These are phyloP conservation scores for Fusarium sp. DNA, from an alignment of 2,329 filamentous ascomycete species.

Conservation along the genomic window DNA sequence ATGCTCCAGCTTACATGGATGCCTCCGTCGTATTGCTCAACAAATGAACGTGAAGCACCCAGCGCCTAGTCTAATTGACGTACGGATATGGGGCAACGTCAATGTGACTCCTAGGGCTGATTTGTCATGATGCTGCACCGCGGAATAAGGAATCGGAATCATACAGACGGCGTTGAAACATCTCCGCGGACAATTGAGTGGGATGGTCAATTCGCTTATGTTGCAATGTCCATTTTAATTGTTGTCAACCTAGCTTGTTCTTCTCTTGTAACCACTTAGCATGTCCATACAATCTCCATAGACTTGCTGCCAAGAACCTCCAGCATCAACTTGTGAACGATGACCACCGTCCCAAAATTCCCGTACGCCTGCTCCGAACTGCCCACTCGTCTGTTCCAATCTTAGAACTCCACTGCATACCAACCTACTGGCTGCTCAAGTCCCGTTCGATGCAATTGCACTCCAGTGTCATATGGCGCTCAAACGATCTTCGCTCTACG, in stretches of 20 bases:
- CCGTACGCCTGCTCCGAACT: too few relatives aligned
- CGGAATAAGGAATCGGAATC: not conserved
- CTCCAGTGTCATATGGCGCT: not conserved
- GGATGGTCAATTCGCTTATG: not conserved
- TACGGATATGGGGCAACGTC: not conserved
- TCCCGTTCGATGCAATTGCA: not conserved
- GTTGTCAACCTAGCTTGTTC: not conserved
- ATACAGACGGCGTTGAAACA: not conserved
- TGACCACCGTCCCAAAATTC: conserved; percentile 61
- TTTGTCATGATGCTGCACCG: conserved; percentile 24
- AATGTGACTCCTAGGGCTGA: not conserved
- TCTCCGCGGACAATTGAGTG: not conserved
- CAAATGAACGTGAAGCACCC: not conserved
- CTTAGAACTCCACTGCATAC: conserved; percentile 42
- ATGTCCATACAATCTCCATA: conserved; percentile 49
- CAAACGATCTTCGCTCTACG: not conserved
- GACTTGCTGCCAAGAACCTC: conserved; percentile 68
- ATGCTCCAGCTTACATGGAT: not conserved
- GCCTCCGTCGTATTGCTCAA: not conserved
- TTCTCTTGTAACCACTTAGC: not conserved
- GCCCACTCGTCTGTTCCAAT: conserved; percentile 60
- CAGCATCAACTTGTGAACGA: conserved; percentile 63
- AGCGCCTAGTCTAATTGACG: not conserved
- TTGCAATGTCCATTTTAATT: not conserved
- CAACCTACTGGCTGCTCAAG: conserved; percentile 64